A percentile compares a stretch with the other conserved stretches of the same genome.
These are phyloP conservation scores for Chrysanthemum seticuspe DNA, from an alignment of 129 eudicot genomes.

Conservation along the genomic window DNA sequence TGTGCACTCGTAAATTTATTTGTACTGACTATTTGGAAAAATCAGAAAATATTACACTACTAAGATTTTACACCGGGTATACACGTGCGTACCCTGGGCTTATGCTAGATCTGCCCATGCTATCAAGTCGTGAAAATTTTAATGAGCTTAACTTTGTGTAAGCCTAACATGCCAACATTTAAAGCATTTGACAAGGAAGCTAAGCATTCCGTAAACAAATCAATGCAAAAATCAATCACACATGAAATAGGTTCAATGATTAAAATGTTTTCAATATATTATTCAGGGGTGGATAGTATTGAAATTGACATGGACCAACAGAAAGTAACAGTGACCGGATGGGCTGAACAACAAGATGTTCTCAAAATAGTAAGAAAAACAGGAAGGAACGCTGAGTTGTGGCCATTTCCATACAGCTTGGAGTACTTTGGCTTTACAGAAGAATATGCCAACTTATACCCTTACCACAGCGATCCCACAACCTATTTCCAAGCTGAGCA, in stretches of 20 bases:
- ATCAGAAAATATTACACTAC: too few relatives aligned
- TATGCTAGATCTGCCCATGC: too few relatives aligned
- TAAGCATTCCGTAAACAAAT: too few relatives aligned
- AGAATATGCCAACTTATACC: conserved; percentile 3
- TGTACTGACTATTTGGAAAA: too few relatives aligned
- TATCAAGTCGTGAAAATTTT: too few relatives aligned
- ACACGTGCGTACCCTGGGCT: too few relatives aligned
- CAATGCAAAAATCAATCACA: too few relatives aligned
- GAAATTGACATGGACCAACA: conserved; percentile 67
- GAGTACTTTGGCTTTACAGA: conserved; percentile 2
- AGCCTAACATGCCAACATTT: too few relatives aligned
- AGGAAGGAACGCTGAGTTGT: conserved; percentile 53
- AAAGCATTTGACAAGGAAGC: too few relatives aligned
- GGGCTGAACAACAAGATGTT: conserved; percentile 42
- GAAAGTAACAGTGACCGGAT: conserved; percentile 68
- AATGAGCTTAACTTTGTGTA: too few relatives aligned
- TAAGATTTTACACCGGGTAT: too few relatives aligned
- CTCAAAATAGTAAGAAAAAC: conserved; percentile 44
- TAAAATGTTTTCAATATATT: neutral
- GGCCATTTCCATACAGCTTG: conserved; percentile 56
- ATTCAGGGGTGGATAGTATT: conserved; percentile 49
- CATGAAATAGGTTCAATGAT: neutral
- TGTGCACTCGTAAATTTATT: too few relatives aligned
- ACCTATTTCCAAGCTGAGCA: neutral
- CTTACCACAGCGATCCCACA: neutral